Evolutionary conservation across 192 early-diverging fungal genomes (phyloP).

Genomic region (Entophlyctis luteolus): DNA sequence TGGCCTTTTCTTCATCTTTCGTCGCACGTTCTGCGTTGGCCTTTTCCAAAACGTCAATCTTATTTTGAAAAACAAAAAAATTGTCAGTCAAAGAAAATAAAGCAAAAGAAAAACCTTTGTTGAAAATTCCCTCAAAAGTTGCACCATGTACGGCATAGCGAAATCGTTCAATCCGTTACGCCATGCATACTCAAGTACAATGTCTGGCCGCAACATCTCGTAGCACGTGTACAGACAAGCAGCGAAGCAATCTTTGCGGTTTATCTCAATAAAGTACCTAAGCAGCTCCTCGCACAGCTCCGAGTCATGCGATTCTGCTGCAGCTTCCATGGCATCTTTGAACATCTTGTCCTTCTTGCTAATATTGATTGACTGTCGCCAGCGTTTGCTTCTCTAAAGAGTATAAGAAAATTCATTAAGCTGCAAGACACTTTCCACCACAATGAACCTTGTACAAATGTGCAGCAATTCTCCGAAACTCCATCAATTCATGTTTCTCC

Average conservation of each 20-base stretch:
- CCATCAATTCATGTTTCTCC: slow-evolving; percentile 93
- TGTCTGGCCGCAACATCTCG: slow-evolving; percentile 87
- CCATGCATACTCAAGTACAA: slow-evolving; percentile 93
- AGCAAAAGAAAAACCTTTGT: slow-evolving; percentile 50
- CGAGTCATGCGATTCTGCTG: slow-evolving; percentile 79
- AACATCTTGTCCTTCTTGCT: slow-evolving; percentile 96
- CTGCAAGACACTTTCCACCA: background rate
- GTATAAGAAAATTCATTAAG: background rate
- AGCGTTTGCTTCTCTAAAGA: slow-evolving; percentile 79
- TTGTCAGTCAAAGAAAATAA: background rate
- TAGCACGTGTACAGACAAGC: slow-evolving; percentile 92
- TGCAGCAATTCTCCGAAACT: slow-evolving; percentile 96
- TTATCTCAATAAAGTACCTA: slow-evolving; percentile 89
- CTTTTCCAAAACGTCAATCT: slow-evolving; percentile 54
- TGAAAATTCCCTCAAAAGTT: slow-evolving; percentile 82
- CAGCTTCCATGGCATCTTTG: slow-evolving; percentile 99
- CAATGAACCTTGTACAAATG: slow-evolving; percentile 77
- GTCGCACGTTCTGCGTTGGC: slow-evolving; percentile 38
- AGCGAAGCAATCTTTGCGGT: slow-evolving; percentile 90
- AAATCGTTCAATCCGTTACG: slow-evolving; percentile 82
- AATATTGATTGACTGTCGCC: slow-evolving; percentile 88
- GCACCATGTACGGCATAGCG: slow-evolving; percentile 97
- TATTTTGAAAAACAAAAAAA: background rate
- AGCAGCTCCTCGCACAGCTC: slow-evolving; percentile 93
- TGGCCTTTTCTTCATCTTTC: slow-evolving; percentile 56